Conservation (phyloP, 306 rosid genomes). For the Medicago arabica region DNA sequence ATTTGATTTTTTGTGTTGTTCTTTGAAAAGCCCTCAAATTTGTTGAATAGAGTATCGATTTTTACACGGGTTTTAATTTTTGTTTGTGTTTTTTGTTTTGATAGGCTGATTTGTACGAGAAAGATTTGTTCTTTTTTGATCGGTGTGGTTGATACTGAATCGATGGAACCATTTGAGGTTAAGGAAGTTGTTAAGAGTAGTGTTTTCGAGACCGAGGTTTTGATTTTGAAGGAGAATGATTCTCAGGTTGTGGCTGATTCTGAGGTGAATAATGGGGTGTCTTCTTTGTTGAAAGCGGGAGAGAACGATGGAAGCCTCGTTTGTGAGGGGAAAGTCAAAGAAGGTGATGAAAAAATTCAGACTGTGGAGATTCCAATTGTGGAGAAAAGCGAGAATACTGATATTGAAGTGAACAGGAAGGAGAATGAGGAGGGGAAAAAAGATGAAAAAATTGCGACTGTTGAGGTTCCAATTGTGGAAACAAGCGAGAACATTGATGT, state of each 20-base stretch:
- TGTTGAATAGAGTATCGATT: background rate
- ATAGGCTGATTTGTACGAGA: constrained; percentile 51
- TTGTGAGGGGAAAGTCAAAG: constrained; percentile 27
- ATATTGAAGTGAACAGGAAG: background rate
- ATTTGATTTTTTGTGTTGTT: constrained; percentile 21
- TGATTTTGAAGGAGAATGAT: constrained; percentile 39
- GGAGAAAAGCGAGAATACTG: too few species aligned
- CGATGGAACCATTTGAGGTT: constrained; percentile 43
- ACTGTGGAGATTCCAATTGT: too few species aligned
- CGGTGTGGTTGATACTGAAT: constrained; percentile 60
- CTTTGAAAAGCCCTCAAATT: constrained; percentile 48
- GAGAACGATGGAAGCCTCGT: constrained; percentile 29
- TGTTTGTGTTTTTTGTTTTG: constrained; percentile 13
- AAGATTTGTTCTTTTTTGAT: constrained; percentile 46
- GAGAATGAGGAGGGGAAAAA: constrained; percentile 2
- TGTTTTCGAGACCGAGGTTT: constrained; percentile 43
- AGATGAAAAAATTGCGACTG: too few species aligned
- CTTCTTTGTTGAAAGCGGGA: constrained; percentile 47
- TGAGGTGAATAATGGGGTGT: constrained; percentile 52
- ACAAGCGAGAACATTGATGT: too few species aligned
- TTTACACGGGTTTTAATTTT: background rate
- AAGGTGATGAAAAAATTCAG: background rate
- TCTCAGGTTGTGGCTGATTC: constrained; percentile 46
- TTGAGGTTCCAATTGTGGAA: too few species aligned
- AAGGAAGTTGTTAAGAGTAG: constrained; percentile 40